Percentiles rank a stretch among this genome's conserved stretches.
Conservation (phyloP, 352 stramenopile species). For the Phytophthora agathidicida region DNA sequence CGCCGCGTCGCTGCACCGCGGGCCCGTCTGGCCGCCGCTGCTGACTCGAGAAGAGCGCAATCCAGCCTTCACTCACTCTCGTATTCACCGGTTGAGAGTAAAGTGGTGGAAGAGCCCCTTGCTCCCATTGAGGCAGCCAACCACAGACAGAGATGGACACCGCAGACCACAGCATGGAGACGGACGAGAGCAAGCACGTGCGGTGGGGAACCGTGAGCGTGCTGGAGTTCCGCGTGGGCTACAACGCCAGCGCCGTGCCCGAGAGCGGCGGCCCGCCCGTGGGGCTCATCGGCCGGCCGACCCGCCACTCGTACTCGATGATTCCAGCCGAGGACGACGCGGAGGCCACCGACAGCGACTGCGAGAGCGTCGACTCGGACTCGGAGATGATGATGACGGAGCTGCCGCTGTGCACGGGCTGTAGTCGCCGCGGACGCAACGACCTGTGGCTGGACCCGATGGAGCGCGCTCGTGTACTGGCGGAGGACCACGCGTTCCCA, state of each 20-base stretch:
- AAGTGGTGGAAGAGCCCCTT: too few relatives aligned
- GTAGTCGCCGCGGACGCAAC: conserved; percentile 21
- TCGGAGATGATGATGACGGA: conserved; percentile 12
- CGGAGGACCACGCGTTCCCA: conserved; percentile 36
- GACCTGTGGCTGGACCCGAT: conserved; percentile 59
- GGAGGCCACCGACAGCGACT: conserved; percentile 24
- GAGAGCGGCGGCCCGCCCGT: conserved; percentile 53
- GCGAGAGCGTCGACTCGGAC: conserved; percentile 39
- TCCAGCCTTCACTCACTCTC: conserved; percentile 17
- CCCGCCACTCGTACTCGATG: conserved; percentile 37
- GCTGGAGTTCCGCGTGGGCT: conserved; percentile 56
- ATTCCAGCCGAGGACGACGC: conserved; percentile 25
- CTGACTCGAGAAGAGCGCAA: conserved; percentile 14
- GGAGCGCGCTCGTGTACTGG: conserved; percentile 49
- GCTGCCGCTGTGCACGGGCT: background rate
- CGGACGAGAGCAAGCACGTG: conserved; percentile 33
- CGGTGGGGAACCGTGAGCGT: conserved; percentile 50
- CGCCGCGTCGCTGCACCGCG: background rate
- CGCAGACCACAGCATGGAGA: conserved; percentile 1
- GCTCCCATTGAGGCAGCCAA: background rate
- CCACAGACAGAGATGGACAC: conserved; percentile 11
- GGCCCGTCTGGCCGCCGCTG: background rate
- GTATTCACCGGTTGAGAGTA: too few relatives aligned
- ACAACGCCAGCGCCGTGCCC: conserved; percentile 56
- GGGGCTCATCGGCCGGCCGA: conserved; percentile 49